Evolutionary conservation across 2,329 filamentous ascomycete genomes (phyloP), one percentile per base, ranked within the genome.

Genomic region (Drechslerella dactyloides): DNA sequence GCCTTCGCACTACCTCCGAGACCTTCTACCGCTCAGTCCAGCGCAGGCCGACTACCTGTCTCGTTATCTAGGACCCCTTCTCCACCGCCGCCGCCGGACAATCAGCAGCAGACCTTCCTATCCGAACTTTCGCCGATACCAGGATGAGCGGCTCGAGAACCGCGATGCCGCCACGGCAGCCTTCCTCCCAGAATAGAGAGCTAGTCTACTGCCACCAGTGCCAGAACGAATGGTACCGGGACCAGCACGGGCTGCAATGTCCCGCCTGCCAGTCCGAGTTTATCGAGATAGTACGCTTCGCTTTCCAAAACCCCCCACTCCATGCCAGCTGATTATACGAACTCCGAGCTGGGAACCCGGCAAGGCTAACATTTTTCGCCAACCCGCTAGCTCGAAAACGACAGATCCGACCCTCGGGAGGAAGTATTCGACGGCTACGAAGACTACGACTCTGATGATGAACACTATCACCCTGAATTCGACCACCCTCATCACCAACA

Each of bases 131-230:
- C 19, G 11, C 3, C 11, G 6, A 4, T 10, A 6, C 48, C 27
- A 59, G 58, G 6, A 70, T 70, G 65, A 65, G 58, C 50, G 65
- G 65, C 50, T 27, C 46, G 19, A 55, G 60, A 40, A 17, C 60
- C 24, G 37, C 46, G 33, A 46, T 63, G 58, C 65, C 65, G 15
- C 59, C 59, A 37, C 52, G 51, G 40, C 51, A 64, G 27, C 59
- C 65, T 24, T 27, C 58, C 15, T 35, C 55, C 7, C 52, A 50
- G 24, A 58, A 81, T 73, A 83, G 86, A 74, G 90, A 96, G 78
- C 86, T 93, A 74, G 88, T 97, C 61, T 96, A 85, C 79, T 99
- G 94, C 80, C 91, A 97, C 80, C 81, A 84, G 70, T 97, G 94
- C 81, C 79, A 84, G 58, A 81, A 89, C 74, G 89, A 96, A 79